Base-by-base conservation (phyloP, 2,329 filamentous ascomycete genomes). In the Fusarium sp. region DNA sequence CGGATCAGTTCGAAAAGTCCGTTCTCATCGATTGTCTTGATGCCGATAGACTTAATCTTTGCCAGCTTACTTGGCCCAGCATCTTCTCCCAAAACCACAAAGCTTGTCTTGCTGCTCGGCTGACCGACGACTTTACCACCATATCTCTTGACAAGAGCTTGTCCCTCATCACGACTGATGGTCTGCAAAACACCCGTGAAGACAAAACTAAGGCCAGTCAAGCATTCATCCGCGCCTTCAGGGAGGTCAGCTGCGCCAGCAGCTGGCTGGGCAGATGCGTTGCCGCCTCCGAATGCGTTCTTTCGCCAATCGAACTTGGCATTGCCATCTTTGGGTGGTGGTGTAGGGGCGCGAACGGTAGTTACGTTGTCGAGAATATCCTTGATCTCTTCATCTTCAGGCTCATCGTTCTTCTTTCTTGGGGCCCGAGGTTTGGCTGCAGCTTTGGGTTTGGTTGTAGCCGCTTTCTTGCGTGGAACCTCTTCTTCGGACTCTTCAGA, bases 1-100 rank as follows among this genome's bases (percentile, higher is more conserved):
- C 90, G 88, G 74, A 99, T 97, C 48, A 99, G 87, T 66, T 93
- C 92, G 75, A 97, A 97, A 6, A 99, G 84, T 2, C 96, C 97
- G 74, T 97, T 90, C 80, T 99, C 97, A 76, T 98, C 92, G 78
- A 99, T 98, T 0, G 95, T 97, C 81, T 95, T 98, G 80, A 98
- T 90, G 0, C 90, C 90, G 76, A 93, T 85, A 26, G 94, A 88
- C 63, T 89, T 87, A 75, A 99, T 98, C 75, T 95, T 98, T 73
- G 91, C 87, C 44, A 99, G 86, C 81, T 99, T 99, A 82, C 92
- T 97, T 2, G 96, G 96, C 0, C 96, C 96, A 30, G 97, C 96
- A 81, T 98, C 96, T 31, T 88, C 89, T 47, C 96, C 96, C 6
- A 99, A 88, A 22, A 99, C 93, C 50, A 99, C 95, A 79, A 94